Percentiles rank a stretch among this genome's conserved stretches.
These are phyloP conservation scores for Microbotryum saponariae DNA, from an alignment of 1,284 basidiomycete genomes.

Conservation along the genomic window DNA sequence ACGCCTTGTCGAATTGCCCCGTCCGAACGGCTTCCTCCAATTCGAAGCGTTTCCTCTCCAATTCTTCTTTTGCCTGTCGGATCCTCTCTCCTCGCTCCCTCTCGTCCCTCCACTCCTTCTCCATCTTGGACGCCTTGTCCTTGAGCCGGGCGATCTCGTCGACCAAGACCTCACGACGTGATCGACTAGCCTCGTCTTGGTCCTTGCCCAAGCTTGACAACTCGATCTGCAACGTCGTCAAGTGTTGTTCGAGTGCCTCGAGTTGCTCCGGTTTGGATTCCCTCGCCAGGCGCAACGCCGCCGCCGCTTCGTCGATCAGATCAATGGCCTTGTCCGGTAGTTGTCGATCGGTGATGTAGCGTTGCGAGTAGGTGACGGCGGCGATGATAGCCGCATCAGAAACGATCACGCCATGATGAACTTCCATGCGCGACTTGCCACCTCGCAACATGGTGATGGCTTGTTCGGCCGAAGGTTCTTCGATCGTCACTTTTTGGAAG, in stretches of 20 bases:
- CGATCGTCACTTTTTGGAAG: conserved; percentile 74
- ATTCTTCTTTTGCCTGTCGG: conserved; percentile 65
- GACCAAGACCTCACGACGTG: conserved; percentile 63
- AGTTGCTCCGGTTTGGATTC: conserved; percentile 78
- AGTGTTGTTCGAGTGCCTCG: conserved; percentile 71
- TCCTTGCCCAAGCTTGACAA: conserved; percentile 83
- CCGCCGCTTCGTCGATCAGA: conserved; percentile 82
- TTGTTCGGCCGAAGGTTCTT: conserved; percentile 70
- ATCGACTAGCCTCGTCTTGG: conserved; percentile 68
- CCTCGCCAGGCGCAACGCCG: conserved; percentile 77
- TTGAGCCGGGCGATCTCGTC: conserved; percentile 54
- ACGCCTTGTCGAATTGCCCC: conserved; percentile 65
- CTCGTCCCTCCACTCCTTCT: conserved; percentile 67
- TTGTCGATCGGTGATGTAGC: conserved; percentile 64
- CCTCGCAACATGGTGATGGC: conserved; percentile 77
- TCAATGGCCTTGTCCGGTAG: conserved; percentile 55
- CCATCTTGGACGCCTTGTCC: conserved; percentile 56
- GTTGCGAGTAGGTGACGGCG: conserved; percentile 43
- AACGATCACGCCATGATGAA: conserved; percentile 82
- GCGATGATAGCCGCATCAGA: conserved; percentile 79
- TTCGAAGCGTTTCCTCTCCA: conserved; percentile 72
- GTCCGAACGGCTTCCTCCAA: conserved; percentile 80
- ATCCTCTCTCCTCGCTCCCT: conserved; percentile 64
- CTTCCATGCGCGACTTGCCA: conserved; percentile 70
- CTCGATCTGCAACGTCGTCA: conserved; percentile 83